These are phyloP conservation scores for Tulasnella sp. DNA, from an alignment of 768 basidiomycete species.

Conservation along the genomic window DNA sequence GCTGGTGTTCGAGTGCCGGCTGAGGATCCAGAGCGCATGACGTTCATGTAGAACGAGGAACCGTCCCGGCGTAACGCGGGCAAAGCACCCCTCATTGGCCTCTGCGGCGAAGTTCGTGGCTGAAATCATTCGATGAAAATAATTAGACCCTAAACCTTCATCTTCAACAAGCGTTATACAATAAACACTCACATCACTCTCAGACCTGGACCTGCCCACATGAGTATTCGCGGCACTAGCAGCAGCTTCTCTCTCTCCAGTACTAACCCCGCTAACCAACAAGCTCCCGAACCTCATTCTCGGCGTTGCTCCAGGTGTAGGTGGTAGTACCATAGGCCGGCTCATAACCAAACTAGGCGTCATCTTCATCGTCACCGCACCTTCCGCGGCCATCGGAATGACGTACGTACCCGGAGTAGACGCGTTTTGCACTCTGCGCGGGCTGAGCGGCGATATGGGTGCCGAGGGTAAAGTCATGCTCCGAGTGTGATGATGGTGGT, in stretches of 20 bases:
- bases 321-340: not conserved
- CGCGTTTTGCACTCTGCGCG: not conserved
- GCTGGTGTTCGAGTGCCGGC: not conserved
- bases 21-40: not conserved
- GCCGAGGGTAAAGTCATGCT: slow-evolving; percentile 1
- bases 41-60: slow-evolving; percentile 24
- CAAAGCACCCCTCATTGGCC: slow-evolving; percentile 9
- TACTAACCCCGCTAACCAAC: slow-evolving; percentile 15
- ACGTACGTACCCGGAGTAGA: slow-evolving; percentile 9
- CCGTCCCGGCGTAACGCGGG: slow-evolving; percentile 26
- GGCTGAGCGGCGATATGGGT: not conserved
- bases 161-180: not conserved
- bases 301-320: not conserved
- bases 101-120: not conserved
- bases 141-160: not conserved
- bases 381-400: slow-evolving; percentile 8
- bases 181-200: slow-evolving; percentile 4
- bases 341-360: slow-evolving; percentile 22
- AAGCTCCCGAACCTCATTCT: slow-evolving; percentile 8
- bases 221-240: not conserved
- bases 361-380: slow-evolving; percentile 26
- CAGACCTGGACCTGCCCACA: not conserved
- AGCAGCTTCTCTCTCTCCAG: slow-evolving; percentile 4
- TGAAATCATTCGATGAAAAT: not conserved
- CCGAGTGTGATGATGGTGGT: not conserved